phyloP scores from a whole-genome alignment of 768 basidiomycete genomes.

The Hericium rajendrae region DNA sequence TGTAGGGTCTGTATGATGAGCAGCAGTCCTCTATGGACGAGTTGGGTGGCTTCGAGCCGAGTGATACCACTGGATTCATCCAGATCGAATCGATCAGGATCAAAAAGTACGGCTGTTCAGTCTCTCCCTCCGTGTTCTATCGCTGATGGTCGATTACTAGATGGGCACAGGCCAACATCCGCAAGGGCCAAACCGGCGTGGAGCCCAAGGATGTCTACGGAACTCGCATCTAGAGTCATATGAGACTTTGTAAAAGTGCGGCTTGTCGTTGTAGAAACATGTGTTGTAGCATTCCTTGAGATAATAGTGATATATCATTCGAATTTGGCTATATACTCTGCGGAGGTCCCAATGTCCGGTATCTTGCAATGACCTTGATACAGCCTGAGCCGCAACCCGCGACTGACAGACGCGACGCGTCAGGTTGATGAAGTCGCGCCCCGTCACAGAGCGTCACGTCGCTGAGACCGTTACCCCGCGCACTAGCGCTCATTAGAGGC shows the following conservation, averaged over 20 bases:
- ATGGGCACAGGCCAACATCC: constrained; percentile 82
- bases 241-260: background rate
- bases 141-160: constrained; percentile 26
- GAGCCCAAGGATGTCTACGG: constrained; percentile 74
- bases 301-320: background rate
- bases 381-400: background rate
- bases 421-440: background rate
- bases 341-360: background rate
- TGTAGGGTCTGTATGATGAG: constrained; percentile 87
- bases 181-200: constrained; percentile 77
- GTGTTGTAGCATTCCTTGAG: background rate
- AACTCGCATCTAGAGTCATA: constrained; percentile 31
- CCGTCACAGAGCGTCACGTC: background rate
- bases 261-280: background rate
- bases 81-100: constrained; percentile 96
- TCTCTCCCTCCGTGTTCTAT: background rate
- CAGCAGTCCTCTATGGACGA: constrained; percentile 97
- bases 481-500: background rate
- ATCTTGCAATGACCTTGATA: background rate
- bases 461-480: background rate
- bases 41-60: constrained; percentile 95
- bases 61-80: constrained; percentile 93
- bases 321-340: background rate
- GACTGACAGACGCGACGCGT: background rate
- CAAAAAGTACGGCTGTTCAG: constrained; percentile 64